These are phyloP conservation scores for Zymoseptoria crescenta DNA, from an alignment of 2,329 filamentous ascomycete species.

Conservation along the genomic window DNA sequence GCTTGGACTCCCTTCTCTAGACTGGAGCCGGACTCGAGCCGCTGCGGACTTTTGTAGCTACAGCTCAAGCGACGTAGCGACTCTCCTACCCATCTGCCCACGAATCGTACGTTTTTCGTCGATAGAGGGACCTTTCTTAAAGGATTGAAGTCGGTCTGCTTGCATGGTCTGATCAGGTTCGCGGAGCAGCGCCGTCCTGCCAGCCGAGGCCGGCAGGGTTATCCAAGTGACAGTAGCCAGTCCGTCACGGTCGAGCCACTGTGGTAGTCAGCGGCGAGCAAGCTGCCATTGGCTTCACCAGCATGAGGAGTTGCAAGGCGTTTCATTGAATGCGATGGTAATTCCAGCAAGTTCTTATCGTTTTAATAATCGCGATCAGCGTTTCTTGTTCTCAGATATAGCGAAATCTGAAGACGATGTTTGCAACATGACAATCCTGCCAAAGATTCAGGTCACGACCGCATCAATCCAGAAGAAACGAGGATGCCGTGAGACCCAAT, in stretches of 20 bases:
- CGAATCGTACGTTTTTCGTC: too few species aligned
- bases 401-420: not conserved
- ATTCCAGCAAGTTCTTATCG: not conserved
- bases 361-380: not conserved
- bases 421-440: not conserved
- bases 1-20: conserved; percentile 89
- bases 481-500: not conserved
- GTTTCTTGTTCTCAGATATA: not conserved
- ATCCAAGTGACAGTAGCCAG: not conserved
- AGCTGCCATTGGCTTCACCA: not conserved
- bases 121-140: not conserved
- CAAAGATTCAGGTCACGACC: too few species aligned
- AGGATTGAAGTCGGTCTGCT: not conserved
- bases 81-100: too few species aligned
- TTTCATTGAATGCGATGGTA: not conserved
- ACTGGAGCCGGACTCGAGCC: conserved; percentile 13
- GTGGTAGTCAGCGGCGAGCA: not conserved
- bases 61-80: not conserved
- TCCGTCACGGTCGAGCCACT: not conserved
- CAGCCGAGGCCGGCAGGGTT: not conserved
- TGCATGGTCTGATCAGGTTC: not conserved
- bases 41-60: not conserved
- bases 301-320: not conserved
- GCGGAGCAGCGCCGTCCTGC: not conserved
- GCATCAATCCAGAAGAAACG: not conserved